These are phyloP conservation scores for Yamadazyma pseudoaaseri DNA, from an alignment of 1,139 yeast genomes.

Conservation along the genomic window DNA sequence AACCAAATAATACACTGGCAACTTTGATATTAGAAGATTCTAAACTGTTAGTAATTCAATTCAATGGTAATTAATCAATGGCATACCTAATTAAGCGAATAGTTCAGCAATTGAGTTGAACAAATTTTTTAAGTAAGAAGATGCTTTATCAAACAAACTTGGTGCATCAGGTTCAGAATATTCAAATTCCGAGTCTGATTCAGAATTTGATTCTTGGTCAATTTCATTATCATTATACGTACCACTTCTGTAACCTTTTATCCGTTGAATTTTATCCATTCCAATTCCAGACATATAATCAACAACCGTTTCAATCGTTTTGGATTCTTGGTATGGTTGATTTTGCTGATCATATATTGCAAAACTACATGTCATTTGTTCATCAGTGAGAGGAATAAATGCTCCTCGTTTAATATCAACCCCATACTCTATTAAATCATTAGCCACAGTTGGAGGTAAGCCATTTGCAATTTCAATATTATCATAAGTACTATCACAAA, in stretches of 20 bases:
- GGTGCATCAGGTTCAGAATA: constrained; percentile 1
- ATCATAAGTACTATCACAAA: constrained; percentile 46
- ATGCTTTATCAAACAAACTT: constrained; percentile 6
- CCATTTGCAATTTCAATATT: constrained; percentile 52
- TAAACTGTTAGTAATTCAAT: too few species aligned
- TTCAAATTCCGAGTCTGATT: constrained; percentile 2
- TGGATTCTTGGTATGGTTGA: constrained; percentile 17
- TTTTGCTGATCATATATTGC: constrained; percentile 41
- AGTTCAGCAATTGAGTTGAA: constrained; percentile 9
- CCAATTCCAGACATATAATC: constrained; percentile 20
- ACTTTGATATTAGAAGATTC: too few species aligned
- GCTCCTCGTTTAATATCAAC: constrained; percentile 45
- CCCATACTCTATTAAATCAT: constrained; percentile 46
- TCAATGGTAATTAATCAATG: too few species aligned
- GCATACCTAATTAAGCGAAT: constrained; percentile 5
- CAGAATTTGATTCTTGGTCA: constrained; percentile 5
- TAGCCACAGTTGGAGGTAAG: constrained; percentile 49
- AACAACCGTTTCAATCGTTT: constrained; percentile 19
- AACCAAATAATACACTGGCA: constrained; percentile 2
- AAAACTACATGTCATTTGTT: constrained; percentile 36
- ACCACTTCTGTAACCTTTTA: constrained; percentile 13
- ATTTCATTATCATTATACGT: constrained; percentile 12
- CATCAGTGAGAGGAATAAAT: constrained; percentile 40
- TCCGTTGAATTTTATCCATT: constrained; percentile 10
- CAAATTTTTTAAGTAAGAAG: constrained; percentile 8